Evolutionary conservation across 331 rosid genomes (phyloP).

Genomic region (Dryas integrifolia): DNA sequence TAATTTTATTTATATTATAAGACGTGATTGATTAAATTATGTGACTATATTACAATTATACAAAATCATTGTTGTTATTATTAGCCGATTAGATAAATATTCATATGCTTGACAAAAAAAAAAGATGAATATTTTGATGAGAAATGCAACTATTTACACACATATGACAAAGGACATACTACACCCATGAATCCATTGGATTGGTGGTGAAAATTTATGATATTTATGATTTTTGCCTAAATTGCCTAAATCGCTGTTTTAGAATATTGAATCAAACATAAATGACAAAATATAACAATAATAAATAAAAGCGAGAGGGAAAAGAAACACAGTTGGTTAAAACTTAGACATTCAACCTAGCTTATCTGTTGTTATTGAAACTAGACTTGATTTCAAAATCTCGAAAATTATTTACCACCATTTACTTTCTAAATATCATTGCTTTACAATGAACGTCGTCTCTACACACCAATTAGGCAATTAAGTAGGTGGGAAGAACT

Average conservation of each 20-base stretch:
- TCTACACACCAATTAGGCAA: too few species aligned
- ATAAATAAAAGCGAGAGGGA: background rate
- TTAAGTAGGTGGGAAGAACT: background rate
- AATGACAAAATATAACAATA: background rate
- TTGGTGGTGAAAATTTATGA: background rate
- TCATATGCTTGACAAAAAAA: too few species aligned
- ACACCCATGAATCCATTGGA: background rate
- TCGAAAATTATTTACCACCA: conserved; percentile 28
- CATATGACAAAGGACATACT: too few species aligned
- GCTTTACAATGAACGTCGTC: background rate
- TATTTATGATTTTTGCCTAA: background rate
- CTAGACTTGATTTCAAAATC: conserved; percentile 24
- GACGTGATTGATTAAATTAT: too few species aligned
- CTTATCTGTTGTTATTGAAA: conserved; percentile 11
- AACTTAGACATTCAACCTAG: conserved; percentile 30
- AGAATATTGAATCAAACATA: background rate
- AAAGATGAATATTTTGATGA: too few species aligned
- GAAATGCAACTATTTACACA: too few species aligned
- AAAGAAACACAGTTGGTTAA: conserved; percentile 5
- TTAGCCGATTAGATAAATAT: too few species aligned
- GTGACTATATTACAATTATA: too few species aligned
- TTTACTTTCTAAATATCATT: background rate
- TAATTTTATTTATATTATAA: too few species aligned
- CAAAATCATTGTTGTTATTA: too few species aligned
- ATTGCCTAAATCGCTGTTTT: background rate